phyloP scores from a whole-genome alignment of 2,329 filamentous ascomycete species.

The Lecanosticta acicola region DNA sequence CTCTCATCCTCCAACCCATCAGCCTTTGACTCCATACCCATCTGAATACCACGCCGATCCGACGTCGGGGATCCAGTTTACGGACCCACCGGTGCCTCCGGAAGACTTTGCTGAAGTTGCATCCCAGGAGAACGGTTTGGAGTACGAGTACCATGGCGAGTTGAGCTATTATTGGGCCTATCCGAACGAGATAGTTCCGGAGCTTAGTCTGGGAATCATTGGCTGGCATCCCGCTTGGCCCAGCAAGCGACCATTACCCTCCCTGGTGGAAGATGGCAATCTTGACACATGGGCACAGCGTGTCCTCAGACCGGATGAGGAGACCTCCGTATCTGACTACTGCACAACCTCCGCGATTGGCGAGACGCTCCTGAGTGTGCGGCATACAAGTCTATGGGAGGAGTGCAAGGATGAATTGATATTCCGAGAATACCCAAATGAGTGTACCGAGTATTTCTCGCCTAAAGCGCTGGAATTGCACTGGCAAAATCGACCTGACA shows the following conservation, averaged over 20 bases:
- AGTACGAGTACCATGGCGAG: constrained; percentile 41
- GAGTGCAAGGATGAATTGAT: constrained; percentile 47
- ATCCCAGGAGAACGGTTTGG: constrained; percentile 24
- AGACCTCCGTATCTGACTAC: constrained; percentile 47
- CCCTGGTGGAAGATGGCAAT: constrained; percentile 41
- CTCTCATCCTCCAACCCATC: too few species aligned
- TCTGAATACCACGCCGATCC: too few species aligned
- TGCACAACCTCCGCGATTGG: constrained; percentile 40
- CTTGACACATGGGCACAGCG: constrained; percentile 38
- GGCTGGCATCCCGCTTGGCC: constrained; percentile 42
- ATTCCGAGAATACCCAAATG: constrained; percentile 42
- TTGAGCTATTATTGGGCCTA: constrained; percentile 41
- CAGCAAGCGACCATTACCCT: constrained; percentile 39
- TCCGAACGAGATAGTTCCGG: constrained; percentile 41
- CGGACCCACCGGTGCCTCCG: background rate
- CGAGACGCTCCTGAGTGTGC: constrained; percentile 43
- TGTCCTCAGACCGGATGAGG: constrained; percentile 34
- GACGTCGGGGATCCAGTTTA: too few species aligned
- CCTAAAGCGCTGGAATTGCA: constrained; percentile 32
- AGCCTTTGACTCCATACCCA: too few species aligned
- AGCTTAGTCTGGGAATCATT: constrained; percentile 43
- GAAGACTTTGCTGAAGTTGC: background rate
- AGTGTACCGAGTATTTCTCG: constrained; percentile 40
- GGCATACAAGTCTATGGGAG: constrained; percentile 47
- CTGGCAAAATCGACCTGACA: constrained; percentile 22